Conservation (phyloP, 2,329 filamentous ascomycete species). For the Rutstroemia sp. region DNA sequence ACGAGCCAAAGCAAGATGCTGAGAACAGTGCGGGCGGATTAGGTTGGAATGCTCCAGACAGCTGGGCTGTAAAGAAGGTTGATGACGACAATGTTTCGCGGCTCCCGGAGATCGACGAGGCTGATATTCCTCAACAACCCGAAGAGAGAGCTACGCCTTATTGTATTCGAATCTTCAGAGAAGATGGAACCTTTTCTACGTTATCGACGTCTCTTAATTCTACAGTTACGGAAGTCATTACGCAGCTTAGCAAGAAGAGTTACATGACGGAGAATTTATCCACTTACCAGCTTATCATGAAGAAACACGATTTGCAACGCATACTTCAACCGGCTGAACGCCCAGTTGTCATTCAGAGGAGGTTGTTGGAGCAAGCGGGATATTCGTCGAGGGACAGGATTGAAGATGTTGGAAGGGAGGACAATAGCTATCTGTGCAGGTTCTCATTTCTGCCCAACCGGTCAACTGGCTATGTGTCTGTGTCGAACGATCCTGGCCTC, state of each 20-base stretch:
- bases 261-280: slow-evolving; percentile 83
- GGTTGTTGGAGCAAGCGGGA: slow-evolving; percentile 81
- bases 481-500: slow-evolving; percentile 70
- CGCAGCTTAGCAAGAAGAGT: slow-evolving; percentile 90
- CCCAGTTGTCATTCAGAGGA: slow-evolving; percentile 86
- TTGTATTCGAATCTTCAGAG: slow-evolving; percentile 91
- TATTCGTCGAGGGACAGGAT: slow-evolving; percentile 82
- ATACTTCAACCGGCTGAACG: slow-evolving; percentile 73
- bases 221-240: slow-evolving; percentile 77
- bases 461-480: slow-evolving; percentile 71
- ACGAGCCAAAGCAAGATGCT: slow-evolving; percentile 32
- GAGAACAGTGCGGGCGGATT: slow-evolving; percentile 32
- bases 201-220: slow-evolving; percentile 78
- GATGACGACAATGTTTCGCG: slow-evolving; percentile 56
- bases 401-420: slow-evolving; percentile 89
- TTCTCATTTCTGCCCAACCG: slow-evolving; percentile 92
- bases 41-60: slow-evolving; percentile 90
- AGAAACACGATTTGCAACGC: slow-evolving; percentile 82
- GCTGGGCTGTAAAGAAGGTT: slow-evolving; percentile 81
- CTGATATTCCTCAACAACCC: slow-evolving; percentile 56
- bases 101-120: slow-evolving; percentile 58
- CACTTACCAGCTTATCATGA: slow-evolving; percentile 93
- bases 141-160: slow-evolving; percentile 73
- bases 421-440: slow-evolving; percentile 93
- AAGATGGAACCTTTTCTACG: slow-evolving; percentile 90